Base-by-base conservation (phyloP, 179 eudicot species). In the Vitellaria paradoxa region DNA sequence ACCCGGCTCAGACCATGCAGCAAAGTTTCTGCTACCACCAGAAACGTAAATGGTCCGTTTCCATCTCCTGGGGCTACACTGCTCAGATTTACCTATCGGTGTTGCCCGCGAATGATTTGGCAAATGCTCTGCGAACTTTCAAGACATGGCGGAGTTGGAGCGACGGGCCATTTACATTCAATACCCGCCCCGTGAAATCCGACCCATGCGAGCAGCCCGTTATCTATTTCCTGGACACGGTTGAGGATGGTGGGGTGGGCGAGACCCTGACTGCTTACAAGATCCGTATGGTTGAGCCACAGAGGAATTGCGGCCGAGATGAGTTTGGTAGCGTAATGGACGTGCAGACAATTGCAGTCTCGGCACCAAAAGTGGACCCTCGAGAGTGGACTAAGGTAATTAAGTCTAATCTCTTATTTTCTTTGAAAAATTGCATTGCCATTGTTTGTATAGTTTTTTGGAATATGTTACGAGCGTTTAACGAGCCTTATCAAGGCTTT, bases 11-110 rank as follows among this genome's bases (percentile, higher is more conserved):
- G 15, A 86, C 86, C 1, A 46, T 93, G 60, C 98, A 96, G 80
- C 99, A 91, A 74, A 87, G 86, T 60, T 81, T 88, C 74, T 93
- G 98, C 88, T 91, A 91, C 47, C 84, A 89, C 76, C 84, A 71
- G 18, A 71, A 70, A 65, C 85, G 71, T 6, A 90, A 84, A 59
- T 93, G 98, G 98, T 91, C 99, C 0, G 81, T 92, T n/a, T 96
- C 99, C 37, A 46, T 96, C 40, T 83, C 99, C 0, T 93, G 99
- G 99, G 99, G 99, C 23, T 96, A 96, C 76, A 87, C 98, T 0
- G 91, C 85, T 47, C 99, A 93, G 82, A 72, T 96, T 15, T 96
- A 91, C 79, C 89, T 91, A 17, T 82, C 82, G 18, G 65, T 89
- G 11, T 20, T 93, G 67, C 24, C 88, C 0, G 82, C 91, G 9